Evolutionary conservation across 2,329 filamentous ascomycete genomes (phyloP).

Genomic region (Fusarium hainanense): DNA sequence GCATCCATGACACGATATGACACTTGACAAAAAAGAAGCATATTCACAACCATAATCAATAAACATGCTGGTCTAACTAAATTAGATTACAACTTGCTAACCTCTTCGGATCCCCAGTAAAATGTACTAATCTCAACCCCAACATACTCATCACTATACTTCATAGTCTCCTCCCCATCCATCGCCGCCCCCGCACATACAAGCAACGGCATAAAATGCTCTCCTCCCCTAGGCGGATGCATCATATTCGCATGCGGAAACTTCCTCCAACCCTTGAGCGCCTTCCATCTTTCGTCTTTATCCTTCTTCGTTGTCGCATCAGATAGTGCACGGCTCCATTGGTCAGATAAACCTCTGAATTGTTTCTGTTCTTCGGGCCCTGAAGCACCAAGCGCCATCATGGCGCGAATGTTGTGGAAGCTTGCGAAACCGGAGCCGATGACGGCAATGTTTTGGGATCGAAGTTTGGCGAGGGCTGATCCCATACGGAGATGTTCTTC

Average conservation of each 20-base stretch:
- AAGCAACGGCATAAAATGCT: constrained; percentile 69
- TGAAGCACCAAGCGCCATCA: constrained; percentile 53
- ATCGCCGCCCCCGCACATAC: constrained; percentile 65
- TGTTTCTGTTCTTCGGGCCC: constrained; percentile 35
- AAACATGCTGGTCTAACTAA: background rate
- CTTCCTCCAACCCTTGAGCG: constrained; percentile 59
- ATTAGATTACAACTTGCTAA: constrained; percentile 7
- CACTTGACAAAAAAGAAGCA: constrained; percentile 20
- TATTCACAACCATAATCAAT: constrained; percentile 7
- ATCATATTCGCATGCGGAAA: constrained; percentile 62
- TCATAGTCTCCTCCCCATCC: constrained; percentile 55
- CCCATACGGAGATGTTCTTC: constrained; percentile 63
- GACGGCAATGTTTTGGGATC: constrained; percentile 65
- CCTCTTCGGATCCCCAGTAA: constrained; percentile 60
- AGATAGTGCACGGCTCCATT: constrained; percentile 61
- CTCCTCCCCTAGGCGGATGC: constrained; percentile 64
- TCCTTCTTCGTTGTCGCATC: constrained; percentile 53
- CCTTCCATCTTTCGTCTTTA: constrained; percentile 51
- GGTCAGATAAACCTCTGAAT: constrained; percentile 46
- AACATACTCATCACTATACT: constrained; percentile 61
- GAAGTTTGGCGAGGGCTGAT: constrained; percentile 61
- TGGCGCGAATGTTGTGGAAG: constrained; percentile 64
- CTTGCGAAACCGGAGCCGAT: constrained; percentile 70
- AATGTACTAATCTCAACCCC: constrained; percentile 65
- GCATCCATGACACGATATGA: background rate